Base-by-base conservation (phyloP, 2,329 filamentous ascomycete species). In the Ilyonectria robusta region DNA sequence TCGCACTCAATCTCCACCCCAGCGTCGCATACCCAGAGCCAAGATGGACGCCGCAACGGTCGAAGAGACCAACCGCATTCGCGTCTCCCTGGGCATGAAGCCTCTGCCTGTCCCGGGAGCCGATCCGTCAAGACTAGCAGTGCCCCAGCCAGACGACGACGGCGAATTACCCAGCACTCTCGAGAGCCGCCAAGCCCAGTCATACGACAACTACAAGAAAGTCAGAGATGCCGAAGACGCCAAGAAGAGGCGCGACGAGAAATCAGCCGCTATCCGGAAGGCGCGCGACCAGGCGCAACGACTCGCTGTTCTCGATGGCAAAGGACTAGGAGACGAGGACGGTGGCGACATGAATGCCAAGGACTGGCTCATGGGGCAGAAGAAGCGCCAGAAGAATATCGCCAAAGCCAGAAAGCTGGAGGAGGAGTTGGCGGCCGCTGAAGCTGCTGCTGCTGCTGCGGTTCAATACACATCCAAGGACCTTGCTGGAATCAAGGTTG, bases 321-420 rank as follows among this genome's bases (percentile, higher is more conserved):
- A 92, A 78, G 93, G 95, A 1, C 83, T 99, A 3, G 96, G 93
- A 54, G 96, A 98, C 40, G 85, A 84, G 0, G 91, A 88, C 2
- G 88, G 85, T 6, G 88, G 84, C 3, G 90, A 91, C 13, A 73
- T 93, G 29, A 94, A 97, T 79, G 93, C 95, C 15, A 93, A 93
- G 78, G 86, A 93, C 1, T 99, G 96, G 96, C 81, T 99, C 67
- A 89, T 92, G 73, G 92, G 92, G 66, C 92, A 95, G 80, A 98
- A 97, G 86, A 98, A 97, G 84, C 88, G 95, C 58, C 94, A 97
- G 80, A 97, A 94, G 86, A 93, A 95, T 82, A 95, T 98, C 44
- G 92, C 92, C 51, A 91, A 93, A 74, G 90, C 91, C 33, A 88
- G 92, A 72, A 90, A 90, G 77, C 77, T 85, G 59, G 93, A 94